phyloP scores from a whole-genome alignment of 1,139 yeast species.

The Pneumocystis sp. region DNA sequence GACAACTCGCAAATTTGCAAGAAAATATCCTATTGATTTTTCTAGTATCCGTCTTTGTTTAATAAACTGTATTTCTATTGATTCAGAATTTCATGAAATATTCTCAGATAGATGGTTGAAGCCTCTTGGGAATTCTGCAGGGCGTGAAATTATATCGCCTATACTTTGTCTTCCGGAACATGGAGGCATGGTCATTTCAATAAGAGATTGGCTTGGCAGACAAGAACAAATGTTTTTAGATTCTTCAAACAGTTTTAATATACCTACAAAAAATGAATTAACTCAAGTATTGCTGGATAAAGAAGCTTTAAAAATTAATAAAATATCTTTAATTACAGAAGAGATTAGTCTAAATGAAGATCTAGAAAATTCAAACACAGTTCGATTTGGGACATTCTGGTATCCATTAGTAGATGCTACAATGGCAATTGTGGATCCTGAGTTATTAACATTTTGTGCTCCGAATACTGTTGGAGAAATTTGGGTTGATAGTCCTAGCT shows the following conservation, averaged over 20 bases:
- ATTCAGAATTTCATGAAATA: conserved; percentile 83
- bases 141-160: conserved; percentile 74
- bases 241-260: conserved; percentile 2
- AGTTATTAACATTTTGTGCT: conserved; percentile 51
- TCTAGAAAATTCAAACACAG: conserved; percentile 26
- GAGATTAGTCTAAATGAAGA: conserved; percentile 26
- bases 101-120: conserved; percentile 81
- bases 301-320: conserved; percentile 63
- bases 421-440: conserved; percentile 87
- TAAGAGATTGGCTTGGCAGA: conserved; percentile 78
- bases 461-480: conserved; percentile 86
- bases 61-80: conserved; percentile 81
- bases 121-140: conserved; percentile 72
- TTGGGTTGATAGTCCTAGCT: conserved; percentile 85
- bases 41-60: conserved; percentile 77
- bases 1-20: conserved; percentile 62
- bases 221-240: conserved; percentile 37
- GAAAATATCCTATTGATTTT: conserved; percentile 63
- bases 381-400: conserved; percentile 84
- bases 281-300: conserved; percentile 69
- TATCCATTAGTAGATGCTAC: conserved; percentile 90
- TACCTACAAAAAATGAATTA: conserved; percentile 22
- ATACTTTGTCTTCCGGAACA: conserved; percentile 79
- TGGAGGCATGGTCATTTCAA: conserved; percentile 88
- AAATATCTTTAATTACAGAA: conserved; percentile 51